Evolutionary conservation across 2,329 filamentous ascomycete species (phyloP).

Genomic region (Westerdykella aurantiaca): DNA sequence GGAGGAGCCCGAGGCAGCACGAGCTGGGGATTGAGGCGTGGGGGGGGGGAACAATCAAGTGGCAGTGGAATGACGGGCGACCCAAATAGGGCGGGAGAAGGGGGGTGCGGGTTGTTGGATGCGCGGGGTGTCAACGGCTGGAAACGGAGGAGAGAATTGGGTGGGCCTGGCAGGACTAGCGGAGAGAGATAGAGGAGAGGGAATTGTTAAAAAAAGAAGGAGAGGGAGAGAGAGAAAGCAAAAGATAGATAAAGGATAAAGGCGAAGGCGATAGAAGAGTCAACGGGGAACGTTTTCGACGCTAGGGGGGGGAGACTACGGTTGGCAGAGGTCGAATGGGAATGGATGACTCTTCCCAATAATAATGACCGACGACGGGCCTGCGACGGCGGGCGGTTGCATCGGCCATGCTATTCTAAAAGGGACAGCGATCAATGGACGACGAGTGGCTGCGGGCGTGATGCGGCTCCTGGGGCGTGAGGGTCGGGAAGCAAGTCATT

Average conservation of each 20-base stretch:
- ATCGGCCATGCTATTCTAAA: too few species aligned
- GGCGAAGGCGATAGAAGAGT: too few species aligned
- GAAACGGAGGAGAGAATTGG: neutral
- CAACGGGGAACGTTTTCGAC: neutral
- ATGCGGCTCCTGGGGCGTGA: too few species aligned
- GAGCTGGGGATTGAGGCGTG: constrained; percentile 23
- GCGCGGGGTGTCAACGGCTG: constrained; percentile 1
- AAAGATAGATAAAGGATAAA: neutral
- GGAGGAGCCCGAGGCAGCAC: constrained; percentile 6
- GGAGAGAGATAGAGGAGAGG: neutral
- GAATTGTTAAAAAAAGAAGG: neutral
- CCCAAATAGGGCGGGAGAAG: constrained; percentile 13
- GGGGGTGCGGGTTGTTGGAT: constrained; percentile 4
- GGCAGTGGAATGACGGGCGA: constrained; percentile 4
- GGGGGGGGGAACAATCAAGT: constrained; percentile 13
- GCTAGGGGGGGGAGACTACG: neutral
- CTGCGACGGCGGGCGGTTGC: too few species aligned
- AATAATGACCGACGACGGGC: too few species aligned
- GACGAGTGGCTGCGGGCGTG: too few species aligned
- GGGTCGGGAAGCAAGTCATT: too few species aligned
- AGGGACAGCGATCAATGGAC: too few species aligned
- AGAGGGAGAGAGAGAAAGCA: neutral
- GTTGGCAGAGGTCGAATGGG: constrained; percentile 3
- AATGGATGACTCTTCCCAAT: too few species aligned
- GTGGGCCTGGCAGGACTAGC: neutral